Evolutionary conservation across 176 grass and related monocot genomes (phyloP), one percentile per base, ranked within the genome.

Genomic region (Aechmea fasciata): DNA sequence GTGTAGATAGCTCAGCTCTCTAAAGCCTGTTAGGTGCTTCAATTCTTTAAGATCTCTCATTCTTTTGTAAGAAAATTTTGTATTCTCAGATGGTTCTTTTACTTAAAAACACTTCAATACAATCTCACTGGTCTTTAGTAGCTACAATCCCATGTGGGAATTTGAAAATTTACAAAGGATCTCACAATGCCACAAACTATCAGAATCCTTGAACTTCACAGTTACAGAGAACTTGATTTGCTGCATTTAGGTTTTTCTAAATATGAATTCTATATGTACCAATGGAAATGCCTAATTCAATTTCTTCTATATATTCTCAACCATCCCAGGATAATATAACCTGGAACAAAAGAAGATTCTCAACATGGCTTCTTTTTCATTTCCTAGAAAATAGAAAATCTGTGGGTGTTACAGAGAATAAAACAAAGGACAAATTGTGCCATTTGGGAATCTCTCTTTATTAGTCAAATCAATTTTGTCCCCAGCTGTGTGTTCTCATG

Each of bases 11-110:
- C 52, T 68, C 67, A 70, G 64, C 50, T 59, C 65, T 63, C 49
- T 41, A 41, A 41, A 67, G 73, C 71, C 71, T 78, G 75, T 66
- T 64, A 69, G 77, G 59, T 13, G 41, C 47, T 66, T 19, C 69
- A 67, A 78, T 73, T 83, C 54, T 78, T 72, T 68, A 41, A 50
- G 64, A 57, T 29, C 50, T 22, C 48, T 29, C 57, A 73, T 87
- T 77, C 77, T 87, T 82, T 79, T 84, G 86, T 94, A 79, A 71
- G 82, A 71, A 80, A 79, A 51, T 74, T 84, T 79, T 76, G 83
- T 22, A 41, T 89, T 73, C 48, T 71, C 14, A 52, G 79, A 28
- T 71, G 81, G 67, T n/a, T 51, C 71, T 66, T 41, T 41, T 41
- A 10, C 69, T 2, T 47, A 22, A 29, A 80, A 29, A 80, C 52